Evolutionary conservation across 1,284 basidiomycete genomes (phyloP).

Genomic region (Trametes polyzona): DNA sequence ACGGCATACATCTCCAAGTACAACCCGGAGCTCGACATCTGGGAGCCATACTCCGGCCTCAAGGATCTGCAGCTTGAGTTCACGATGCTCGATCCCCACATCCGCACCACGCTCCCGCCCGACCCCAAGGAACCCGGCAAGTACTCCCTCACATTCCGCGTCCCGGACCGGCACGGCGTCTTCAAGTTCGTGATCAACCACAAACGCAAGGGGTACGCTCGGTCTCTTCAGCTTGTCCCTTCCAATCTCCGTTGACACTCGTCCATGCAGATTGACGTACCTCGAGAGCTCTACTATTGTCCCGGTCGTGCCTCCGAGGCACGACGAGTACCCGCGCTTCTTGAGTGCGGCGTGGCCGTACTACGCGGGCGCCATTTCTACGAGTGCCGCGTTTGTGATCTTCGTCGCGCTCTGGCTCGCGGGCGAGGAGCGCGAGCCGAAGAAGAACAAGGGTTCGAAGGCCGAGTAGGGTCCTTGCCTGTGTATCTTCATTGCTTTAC

Average conservation of each 20-base stretch:
- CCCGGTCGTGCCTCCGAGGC: slow-evolving; percentile 90
- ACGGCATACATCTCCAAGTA: slow-evolving; percentile 72
- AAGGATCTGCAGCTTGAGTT: slow-evolving; percentile 92
- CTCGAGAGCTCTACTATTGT: slow-evolving; percentile 78
- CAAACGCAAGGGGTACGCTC: slow-evolving; percentile 80
- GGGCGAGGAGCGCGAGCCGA: slow-evolving; percentile 64
- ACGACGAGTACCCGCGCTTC: slow-evolving; percentile 95
- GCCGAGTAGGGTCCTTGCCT: slow-evolving; percentile 27
- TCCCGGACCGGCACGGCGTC: slow-evolving; percentile 95
- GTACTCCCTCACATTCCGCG: slow-evolving; percentile 81
- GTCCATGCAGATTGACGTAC: slow-evolving; percentile 61
- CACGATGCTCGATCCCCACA: slow-evolving; percentile 96
- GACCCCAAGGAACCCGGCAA: slow-evolving; percentile 59
- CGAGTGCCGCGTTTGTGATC: slow-evolving; percentile 80
- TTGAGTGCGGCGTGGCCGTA: slow-evolving; percentile 95
- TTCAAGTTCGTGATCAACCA: slow-evolving; percentile 95
- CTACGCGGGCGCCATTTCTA: slow-evolving; percentile 88
- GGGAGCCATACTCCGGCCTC: slow-evolving; percentile 74
- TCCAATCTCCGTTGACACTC: neutral
- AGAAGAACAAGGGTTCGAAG: slow-evolving; percentile 37
- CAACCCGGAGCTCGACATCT: slow-evolving; percentile 56
- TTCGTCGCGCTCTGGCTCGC: slow-evolving; percentile 88
- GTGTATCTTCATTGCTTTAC: slow-evolving; percentile 12
- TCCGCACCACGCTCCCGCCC: slow-evolving; percentile 74
- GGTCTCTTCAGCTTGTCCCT: neutral